phyloP scores from a whole-genome alignment of 1,284 basidiomycete species.

The Cyathus olla region DNA sequence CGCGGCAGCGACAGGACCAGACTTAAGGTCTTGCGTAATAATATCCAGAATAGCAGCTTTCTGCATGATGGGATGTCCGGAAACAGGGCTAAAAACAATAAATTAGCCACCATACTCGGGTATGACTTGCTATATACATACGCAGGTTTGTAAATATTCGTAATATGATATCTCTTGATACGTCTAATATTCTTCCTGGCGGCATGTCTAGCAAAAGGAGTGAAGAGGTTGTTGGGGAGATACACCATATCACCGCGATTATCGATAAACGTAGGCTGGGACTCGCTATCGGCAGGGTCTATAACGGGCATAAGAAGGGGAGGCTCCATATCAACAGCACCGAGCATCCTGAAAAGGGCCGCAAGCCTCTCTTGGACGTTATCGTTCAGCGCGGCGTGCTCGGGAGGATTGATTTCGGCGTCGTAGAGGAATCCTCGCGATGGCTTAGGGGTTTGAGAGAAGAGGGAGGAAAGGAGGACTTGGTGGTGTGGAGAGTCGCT shows the following conservation, averaged over 20 bases:
- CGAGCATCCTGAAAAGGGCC: constrained; percentile 87
- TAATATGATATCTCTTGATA: constrained; percentile 93
- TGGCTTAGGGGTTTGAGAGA: constrained; percentile 75
- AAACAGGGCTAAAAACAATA: constrained; percentile 54
- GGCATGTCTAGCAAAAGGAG: constrained; percentile 89
- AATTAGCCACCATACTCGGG: background rate
- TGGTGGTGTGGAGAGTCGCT: constrained; percentile 81
- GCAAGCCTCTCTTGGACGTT: constrained; percentile 84
- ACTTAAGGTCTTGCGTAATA: constrained; percentile 75
- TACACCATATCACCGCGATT: constrained; percentile 85
- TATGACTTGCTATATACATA: constrained; percentile 38
- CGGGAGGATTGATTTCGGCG: constrained; percentile 73
- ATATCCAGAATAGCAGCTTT: constrained; percentile 86
- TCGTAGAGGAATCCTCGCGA: constrained; percentile 87
- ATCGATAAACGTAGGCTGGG: constrained; percentile 83
- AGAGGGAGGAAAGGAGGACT: constrained; percentile 76
- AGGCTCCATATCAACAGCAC: constrained; percentile 89
- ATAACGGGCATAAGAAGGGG: constrained; percentile 85
- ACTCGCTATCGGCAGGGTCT: constrained; percentile 68
- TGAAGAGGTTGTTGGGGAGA: constrained; percentile 82
- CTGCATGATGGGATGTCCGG: constrained; percentile 77
- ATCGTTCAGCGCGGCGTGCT: constrained; percentile 80
- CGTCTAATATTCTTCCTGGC: constrained; percentile 80
- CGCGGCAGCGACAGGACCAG: constrained; percentile 70
- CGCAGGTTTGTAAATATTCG: constrained; percentile 78